phyloP scores from a whole-genome alignment of 495 filamentous ascomycete genomes.

The Xylaria telfairii region DNA sequence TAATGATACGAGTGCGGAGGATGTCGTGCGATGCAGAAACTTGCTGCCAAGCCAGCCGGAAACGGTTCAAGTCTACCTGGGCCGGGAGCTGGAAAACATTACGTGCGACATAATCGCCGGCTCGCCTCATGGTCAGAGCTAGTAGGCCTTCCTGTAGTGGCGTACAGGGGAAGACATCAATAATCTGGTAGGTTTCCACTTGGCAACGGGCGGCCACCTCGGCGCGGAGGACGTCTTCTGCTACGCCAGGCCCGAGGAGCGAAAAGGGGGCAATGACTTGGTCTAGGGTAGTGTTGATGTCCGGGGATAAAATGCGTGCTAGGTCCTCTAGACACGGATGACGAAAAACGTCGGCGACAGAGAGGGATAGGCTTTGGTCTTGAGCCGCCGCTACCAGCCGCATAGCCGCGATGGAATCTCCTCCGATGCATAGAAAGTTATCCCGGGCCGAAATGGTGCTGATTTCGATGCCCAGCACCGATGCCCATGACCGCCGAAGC shows the following conservation, averaged over 20 bases:
- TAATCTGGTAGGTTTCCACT: conserved; percentile 48
- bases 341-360: conserved; percentile 55
- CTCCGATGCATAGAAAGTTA: conserved; percentile 65
- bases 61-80: conserved; percentile 41
- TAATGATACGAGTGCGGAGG: conserved; percentile 36
- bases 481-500: conserved; percentile 32
- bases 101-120: conserved; percentile 42
- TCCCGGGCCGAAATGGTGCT: conserved; percentile 30
- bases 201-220: conserved; percentile 56
- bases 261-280: no score
- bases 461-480: conserved; percentile 31
- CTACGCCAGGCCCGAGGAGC: no score
- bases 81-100: conserved; percentile 50
- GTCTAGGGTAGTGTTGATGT: no score
- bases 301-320: not conserved
- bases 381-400: conserved; percentile 60
- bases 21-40: conserved; percentile 13
- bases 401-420: conserved; percentile 73
- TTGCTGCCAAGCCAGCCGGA: conserved; percentile 50
- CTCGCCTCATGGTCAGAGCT: conserved; percentile 44
- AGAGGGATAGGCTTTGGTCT: conserved; percentile 54
- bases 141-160: conserved; percentile 64
- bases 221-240: not conserved
- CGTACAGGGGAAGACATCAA: conserved; percentile 66
- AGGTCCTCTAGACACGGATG: not conserved